Percentiles rank a stretch among this genome's conserved stretches.
These are phyloP conservation scores for Globisporangium abappressorium DNA, from an alignment of 352 stramenopile species.

Conservation along the genomic window DNA sequence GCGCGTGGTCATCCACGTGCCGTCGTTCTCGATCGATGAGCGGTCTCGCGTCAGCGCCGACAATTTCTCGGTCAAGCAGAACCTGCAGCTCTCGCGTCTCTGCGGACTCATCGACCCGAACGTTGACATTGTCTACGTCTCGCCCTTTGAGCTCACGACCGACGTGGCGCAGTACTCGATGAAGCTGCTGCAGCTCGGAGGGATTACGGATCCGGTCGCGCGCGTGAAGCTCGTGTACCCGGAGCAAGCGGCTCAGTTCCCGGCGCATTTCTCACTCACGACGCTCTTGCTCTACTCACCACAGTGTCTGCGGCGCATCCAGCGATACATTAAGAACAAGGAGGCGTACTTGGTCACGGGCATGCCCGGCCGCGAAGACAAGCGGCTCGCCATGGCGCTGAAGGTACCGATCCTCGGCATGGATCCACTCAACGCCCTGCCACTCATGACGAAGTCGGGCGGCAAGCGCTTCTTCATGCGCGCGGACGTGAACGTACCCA, in stretches of 20 bases:
- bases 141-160: constrained; percentile 69
- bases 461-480: constrained; percentile 79
- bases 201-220: constrained; percentile 45
- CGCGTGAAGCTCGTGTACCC: constrained; percentile 84
- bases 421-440: constrained; percentile 37
- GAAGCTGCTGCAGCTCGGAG: constrained; percentile 82
- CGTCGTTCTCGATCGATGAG: constrained; percentile 77
- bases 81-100: constrained; percentile 78
- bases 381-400: constrained; percentile 72
- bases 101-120: constrained; percentile 63
- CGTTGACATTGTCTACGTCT: constrained; percentile 88
- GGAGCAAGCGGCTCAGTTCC: constrained; percentile 79
- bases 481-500: constrained; percentile 84
- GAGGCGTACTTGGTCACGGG: constrained; percentile 80
- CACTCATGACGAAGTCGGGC: constrained; percentile 74
- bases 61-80: constrained; percentile 75
- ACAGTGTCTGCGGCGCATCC: constrained; percentile 69
- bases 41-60: constrained; percentile 55
- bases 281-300: constrained; percentile 84
- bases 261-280: constrained; percentile 77
- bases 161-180: constrained; percentile 82
- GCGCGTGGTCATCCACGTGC: constrained; percentile 78
- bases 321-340: constrained; percentile 46
- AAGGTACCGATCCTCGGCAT: constrained; percentile 75
- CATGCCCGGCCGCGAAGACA: constrained; percentile 73